A percentile compares a stretch with the other conserved stretches of the same genome.
Conservation (phyloP, 1,139 yeast species). For the Candida labiduridarum region DNA sequence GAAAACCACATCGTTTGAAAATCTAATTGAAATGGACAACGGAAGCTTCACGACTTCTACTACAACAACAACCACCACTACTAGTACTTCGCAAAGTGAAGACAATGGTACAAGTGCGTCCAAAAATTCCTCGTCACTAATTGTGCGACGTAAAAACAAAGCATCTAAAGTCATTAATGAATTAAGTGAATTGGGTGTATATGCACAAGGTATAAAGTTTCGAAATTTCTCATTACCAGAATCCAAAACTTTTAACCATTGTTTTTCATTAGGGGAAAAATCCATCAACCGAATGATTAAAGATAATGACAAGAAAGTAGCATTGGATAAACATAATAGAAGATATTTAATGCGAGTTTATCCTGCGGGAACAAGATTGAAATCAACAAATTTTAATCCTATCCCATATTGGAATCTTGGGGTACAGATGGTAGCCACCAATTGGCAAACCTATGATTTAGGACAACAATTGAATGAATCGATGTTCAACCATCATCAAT, state of each 20-base stretch:
- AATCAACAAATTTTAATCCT: constrained; percentile 82
- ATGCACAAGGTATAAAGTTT: constrained; percentile 74
- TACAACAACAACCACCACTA: constrained; percentile 37
- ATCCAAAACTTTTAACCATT: constrained; percentile 77
- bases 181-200: constrained; percentile 64
- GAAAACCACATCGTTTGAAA: constrained; percentile 39
- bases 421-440: constrained; percentile 92
- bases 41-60: constrained; percentile 29
- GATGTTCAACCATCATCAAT: constrained; percentile 59
- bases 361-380: constrained; percentile 78
- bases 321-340: constrained; percentile 76
- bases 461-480: constrained; percentile 93
- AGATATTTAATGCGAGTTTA: constrained; percentile 79
- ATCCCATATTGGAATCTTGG: constrained; percentile 81
- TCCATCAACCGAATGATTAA: constrained; percentile 62
- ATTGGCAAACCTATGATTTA: constrained; percentile 92
- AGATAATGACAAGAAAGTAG: constrained; percentile 53
- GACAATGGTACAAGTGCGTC: constrained; percentile 26
- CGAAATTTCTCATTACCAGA: constrained; percentile 84
- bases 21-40: constrained; percentile 22
- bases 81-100: constrained; percentile 52
- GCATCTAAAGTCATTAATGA: constrained; percentile 39
- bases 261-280: constrained; percentile 85
- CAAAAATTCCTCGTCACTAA: constrained; percentile 17
- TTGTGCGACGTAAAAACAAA: constrained; percentile 25